phyloP scores from a whole-genome alignment of 2,329 filamentous ascomycete species.

The Claviceps africana region DNA sequence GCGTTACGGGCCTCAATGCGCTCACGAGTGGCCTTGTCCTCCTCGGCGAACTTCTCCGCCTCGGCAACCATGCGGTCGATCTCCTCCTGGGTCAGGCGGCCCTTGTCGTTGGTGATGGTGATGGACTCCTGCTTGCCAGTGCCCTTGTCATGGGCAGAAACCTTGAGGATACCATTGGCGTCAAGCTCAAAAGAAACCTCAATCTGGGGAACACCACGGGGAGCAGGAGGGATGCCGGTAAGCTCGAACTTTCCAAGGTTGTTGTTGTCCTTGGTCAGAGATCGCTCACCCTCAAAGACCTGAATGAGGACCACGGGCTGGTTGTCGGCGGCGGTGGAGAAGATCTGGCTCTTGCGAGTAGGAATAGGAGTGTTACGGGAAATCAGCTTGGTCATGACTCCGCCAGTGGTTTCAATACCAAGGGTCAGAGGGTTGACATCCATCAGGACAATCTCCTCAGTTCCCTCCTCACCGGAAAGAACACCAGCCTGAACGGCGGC shows the following conservation, averaged over 20 bases:
- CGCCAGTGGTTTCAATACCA: constrained; percentile 93
- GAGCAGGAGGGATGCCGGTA: constrained; percentile 85
- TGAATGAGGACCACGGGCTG: constrained; percentile 91
- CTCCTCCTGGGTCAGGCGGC: constrained; percentile 87
- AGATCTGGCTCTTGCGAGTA: constrained; percentile 94
- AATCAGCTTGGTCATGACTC: constrained; percentile 96
- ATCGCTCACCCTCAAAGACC: constrained; percentile 87
- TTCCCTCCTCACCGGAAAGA: constrained; percentile 74
- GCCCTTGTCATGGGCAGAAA: constrained; percentile 92
- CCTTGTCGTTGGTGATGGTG: constrained; percentile 99
- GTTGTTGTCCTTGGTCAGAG: constrained; percentile 96
- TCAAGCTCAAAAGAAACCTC: constrained; percentile 97
- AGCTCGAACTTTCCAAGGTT: constrained; percentile 96
- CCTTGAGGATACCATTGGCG: constrained; percentile 96
- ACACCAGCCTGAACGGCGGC: constrained; percentile 96
- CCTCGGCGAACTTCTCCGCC: constrained; percentile 96
- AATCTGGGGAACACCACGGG: constrained; percentile 93
- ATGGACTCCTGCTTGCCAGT: constrained; percentile 96
- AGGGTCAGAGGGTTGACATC: constrained; percentile 94
- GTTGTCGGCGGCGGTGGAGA: constrained; percentile 93
- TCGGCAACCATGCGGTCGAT: constrained; percentile 99
- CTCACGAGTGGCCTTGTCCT: constrained; percentile 95
- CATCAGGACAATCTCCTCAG: constrained; percentile 77
- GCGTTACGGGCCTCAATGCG: constrained; percentile 93
- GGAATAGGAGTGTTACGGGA: constrained; percentile 89